Base-by-base conservation (phyloP, 352 stramenopile genomes). In the Aphanomyces invadans region DNA sequence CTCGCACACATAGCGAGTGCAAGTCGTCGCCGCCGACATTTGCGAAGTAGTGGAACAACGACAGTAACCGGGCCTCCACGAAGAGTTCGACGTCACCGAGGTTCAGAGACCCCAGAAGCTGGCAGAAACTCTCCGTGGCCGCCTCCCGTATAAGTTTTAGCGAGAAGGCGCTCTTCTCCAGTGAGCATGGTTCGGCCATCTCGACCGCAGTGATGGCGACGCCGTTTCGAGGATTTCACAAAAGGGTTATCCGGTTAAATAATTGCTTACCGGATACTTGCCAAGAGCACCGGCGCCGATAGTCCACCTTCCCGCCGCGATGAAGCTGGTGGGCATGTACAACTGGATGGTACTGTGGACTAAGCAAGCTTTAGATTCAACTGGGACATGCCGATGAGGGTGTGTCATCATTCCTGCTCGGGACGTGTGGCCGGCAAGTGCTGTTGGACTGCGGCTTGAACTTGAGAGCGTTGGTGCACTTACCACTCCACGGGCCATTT, bases 361-460 rank as follows among this genome's bases (percentile, higher is more conserved):
- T 32, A 23, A 9, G 19, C 26, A 29, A 12, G 21, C 1, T 45
- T 17, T 67, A 94, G 86, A 92, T 94, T 54, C 83, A 88, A 56
- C 69, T 94, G 64, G 83, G 82, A 26, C 74, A 70, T 51, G 78
- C 79, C 2, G 85, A 88, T 54, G 78, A 88, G 68, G 80, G 76
- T 32, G 72, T 90, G 0, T 91, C 83, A 65, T 80, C 90, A 55
- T 95, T 95, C 70, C 61, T 92, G 46, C 86, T 57, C 4, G 42
- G 79, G 65, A 75, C 92, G 26, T 82, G 79, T 57, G 86, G 86
- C 53, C 89, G 80, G 54, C 81, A 95, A 60, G 68, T 95, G 52
- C 75, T 95, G 59, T 74, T 95, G 51, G 86, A 95, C 74, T 92
- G 81, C 59, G 83, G 81, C 45, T 64, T 72, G 28, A 55, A 70